These are phyloP conservation scores for Hydnum rufescens DNA, from an alignment of 768 basidiomycete genomes.

Conservation along the genomic window DNA sequence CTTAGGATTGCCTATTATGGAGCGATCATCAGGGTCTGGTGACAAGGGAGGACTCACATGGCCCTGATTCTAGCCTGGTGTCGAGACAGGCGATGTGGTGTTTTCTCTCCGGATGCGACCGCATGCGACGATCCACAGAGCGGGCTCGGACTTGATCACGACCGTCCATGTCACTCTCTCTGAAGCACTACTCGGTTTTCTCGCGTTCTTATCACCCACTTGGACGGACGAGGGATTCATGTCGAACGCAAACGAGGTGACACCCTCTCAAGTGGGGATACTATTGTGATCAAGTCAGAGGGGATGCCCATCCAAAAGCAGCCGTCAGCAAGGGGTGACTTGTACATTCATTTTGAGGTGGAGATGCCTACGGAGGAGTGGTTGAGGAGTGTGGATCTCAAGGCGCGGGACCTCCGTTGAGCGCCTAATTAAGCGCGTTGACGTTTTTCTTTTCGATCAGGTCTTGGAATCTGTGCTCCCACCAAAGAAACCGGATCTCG, in stretches of 20 bases:
- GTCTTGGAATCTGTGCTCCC: constrained; percentile 48
- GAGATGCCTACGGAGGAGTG: constrained; percentile 78
- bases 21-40: not conserved
- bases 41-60: not conserved
- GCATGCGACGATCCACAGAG: constrained; percentile 69
- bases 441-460: no score
- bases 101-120: constrained; percentile 50
- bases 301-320: constrained; percentile 48
- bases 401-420: constrained; percentile 22
- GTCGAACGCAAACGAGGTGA: constrained; percentile 38
- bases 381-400: constrained; percentile 41
- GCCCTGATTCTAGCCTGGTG: constrained; percentile 37
- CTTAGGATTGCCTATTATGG: not conserved
- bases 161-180: constrained; percentile 75
- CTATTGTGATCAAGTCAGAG: constrained; percentile 59
- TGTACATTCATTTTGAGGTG: constrained; percentile 64
- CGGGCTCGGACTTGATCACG: constrained; percentile 43
- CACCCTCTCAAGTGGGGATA: constrained; percentile 53
- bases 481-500: constrained; percentile 53
- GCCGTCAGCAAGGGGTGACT: constrained; percentile 22
- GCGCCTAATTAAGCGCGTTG: not conserved
- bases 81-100: constrained; percentile 79
- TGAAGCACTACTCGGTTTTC: constrained; percentile 88
- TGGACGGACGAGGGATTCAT: constrained; percentile 82
- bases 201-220: constrained; percentile 71